Evolutionary conservation across 148 eudicot genomes (phyloP).

Genomic region (Amaranthus palmeri): DNA sequence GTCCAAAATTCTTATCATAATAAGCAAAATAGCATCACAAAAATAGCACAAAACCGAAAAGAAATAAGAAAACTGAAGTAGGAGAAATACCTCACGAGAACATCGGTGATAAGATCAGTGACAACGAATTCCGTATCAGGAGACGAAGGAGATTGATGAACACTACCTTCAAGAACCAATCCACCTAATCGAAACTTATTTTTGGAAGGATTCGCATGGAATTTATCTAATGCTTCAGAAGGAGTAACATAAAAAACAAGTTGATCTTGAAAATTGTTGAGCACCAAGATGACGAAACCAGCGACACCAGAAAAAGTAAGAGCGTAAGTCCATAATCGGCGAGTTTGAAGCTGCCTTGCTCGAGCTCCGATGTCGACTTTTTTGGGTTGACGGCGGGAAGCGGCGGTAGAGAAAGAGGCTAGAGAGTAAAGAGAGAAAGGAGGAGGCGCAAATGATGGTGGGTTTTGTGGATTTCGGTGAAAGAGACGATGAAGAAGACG

Average conservation of each 20-base stretch:
- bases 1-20: background rate
- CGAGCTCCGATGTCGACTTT: constrained; percentile 69
- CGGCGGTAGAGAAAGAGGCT: constrained; percentile 43
- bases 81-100: constrained; percentile 51
- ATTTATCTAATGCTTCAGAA: constrained; percentile 57
- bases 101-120: constrained; percentile 75
- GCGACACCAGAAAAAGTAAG: constrained; percentile 73
- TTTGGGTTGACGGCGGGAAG: constrained; percentile 34
- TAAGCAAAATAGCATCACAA: background rate
- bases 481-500: constrained; percentile 31
- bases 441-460: constrained; percentile 27
- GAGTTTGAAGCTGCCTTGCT: constrained; percentile 73
- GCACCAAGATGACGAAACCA: constrained; percentile 62
- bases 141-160: constrained; percentile 47
- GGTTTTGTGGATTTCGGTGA: constrained; percentile 22
- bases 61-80: background rate
- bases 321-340: constrained; percentile 87
- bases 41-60: background rate
- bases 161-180: constrained; percentile 75
- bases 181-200: constrained; percentile 78
- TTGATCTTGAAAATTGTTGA: constrained; percentile 82
- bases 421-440: constrained; percentile 34
- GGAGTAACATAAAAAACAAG: constrained; percentile 83
- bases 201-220: constrained; percentile 39
- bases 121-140: constrained; percentile 79